These are phyloP conservation scores for Euphorbia peplus DNA, from an alignment of 345 rosid genomes.

Conservation along the genomic window DNA sequence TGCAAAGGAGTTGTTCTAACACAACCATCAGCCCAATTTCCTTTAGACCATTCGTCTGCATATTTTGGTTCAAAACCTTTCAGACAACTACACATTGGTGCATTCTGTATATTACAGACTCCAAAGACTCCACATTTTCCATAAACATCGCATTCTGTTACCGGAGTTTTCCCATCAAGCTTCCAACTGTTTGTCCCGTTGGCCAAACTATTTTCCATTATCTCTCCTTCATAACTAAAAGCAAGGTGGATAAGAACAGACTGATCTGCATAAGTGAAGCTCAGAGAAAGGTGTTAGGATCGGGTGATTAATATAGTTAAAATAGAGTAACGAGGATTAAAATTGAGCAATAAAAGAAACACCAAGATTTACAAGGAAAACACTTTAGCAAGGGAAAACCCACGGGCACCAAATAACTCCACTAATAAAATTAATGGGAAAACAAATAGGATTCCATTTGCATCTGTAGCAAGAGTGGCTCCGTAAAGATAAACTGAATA, in stretches of 20 bases:
- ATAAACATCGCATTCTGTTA: constrained; percentile 21
- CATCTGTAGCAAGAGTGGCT: constrained; percentile 18
- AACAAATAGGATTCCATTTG: constrained; percentile 29
- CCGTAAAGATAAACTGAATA: constrained; percentile 32
- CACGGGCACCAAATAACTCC: no score
- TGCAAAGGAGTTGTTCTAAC: constrained; percentile 17
- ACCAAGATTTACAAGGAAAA: no score
- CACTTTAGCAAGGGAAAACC: no score
- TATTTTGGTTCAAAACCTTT: constrained; percentile 14
- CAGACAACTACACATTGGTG: constrained; percentile 32
- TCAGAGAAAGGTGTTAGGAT: constrained; percentile 4
- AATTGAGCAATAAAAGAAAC: no score
- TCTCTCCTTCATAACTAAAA: constrained; percentile 23
- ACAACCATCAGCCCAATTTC: constrained; percentile 34
- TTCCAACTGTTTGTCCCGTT: neutral
- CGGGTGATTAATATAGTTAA: no score
- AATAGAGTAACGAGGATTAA: no score
- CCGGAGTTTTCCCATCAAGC: neutral
- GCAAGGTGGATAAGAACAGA: neutral
- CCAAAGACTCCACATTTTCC: constrained; percentile 32
- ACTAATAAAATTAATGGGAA: no score
- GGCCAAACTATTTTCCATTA: neutral
- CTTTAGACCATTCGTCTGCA: constrained; percentile 25
- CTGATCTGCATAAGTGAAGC: neutral
- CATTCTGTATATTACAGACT: constrained; percentile 2